Evolutionary conservation across 352 stramenopile genomes (phyloP).

Genomic region (Phytophthora agathidicida): DNA sequence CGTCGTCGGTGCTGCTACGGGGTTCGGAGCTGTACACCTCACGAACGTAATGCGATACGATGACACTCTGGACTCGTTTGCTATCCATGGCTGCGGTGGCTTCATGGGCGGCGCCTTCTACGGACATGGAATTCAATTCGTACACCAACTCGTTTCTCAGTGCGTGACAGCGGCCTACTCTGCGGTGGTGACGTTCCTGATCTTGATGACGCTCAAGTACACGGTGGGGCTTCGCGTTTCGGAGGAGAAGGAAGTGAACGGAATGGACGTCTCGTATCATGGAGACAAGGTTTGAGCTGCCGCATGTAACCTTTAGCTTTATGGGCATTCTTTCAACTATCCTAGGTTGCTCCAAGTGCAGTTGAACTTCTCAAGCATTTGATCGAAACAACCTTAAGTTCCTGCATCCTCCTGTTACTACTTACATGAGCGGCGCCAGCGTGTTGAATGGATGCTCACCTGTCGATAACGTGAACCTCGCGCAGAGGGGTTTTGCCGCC

Average conservation of each 20-base stretch:
- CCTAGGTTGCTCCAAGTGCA: no score
- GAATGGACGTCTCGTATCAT: slow-evolving; percentile 76
- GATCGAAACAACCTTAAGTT: background rate
- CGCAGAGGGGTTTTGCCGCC: slow-evolving; percentile 31
- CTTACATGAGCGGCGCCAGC: slow-evolving; percentile 3
- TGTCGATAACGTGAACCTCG: slow-evolving; percentile 26
- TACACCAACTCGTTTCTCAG: slow-evolving; percentile 60
- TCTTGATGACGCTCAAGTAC: slow-evolving; percentile 71
- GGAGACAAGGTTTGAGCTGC: slow-evolving; percentile 39
- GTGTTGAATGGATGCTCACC: slow-evolving; percentile 14
- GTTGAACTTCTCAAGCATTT: no score
- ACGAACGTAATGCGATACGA: slow-evolving; percentile 76
- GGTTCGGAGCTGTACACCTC: slow-evolving; percentile 57
- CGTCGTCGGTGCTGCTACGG: slow-evolving; percentile 55
- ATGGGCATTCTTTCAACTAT: no score
- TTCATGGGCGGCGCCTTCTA: slow-evolving; percentile 71
- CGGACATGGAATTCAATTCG: slow-evolving; percentile 45
- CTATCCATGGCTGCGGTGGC: slow-evolving; percentile 72
- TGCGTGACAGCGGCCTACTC: slow-evolving; percentile 67
- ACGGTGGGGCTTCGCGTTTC: slow-evolving; percentile 70
- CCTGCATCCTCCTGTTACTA: background rate
- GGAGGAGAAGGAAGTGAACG: slow-evolving; percentile 75
- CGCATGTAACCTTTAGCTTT: no score
- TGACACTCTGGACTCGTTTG: slow-evolving; percentile 81
- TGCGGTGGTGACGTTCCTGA: slow-evolving; percentile 68